A percentile compares a stretch with the other conserved stretches of the same genome.
These are phyloP conservation scores for Ustilago shanxiensis DNA, from an alignment of 1,284 basidiomycete species.

Conservation along the genomic window DNA sequence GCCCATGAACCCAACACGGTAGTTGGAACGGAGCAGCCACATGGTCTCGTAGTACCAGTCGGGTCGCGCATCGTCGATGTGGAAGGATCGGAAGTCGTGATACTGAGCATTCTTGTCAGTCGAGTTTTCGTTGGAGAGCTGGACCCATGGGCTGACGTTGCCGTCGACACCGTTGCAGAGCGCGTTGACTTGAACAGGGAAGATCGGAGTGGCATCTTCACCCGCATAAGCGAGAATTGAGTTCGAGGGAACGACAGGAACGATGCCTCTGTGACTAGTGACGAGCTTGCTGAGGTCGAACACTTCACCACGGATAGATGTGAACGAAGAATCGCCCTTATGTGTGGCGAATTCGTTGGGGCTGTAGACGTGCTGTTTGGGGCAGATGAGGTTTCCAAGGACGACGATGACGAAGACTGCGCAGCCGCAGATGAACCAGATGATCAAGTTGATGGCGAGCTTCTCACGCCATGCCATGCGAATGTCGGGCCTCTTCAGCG, in stretches of 20 bases:
- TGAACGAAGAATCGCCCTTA: slow-evolving; percentile 80
- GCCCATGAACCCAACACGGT: slow-evolving; percentile 89
- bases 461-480: slow-evolving; percentile 98
- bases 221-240: slow-evolving; percentile 87
- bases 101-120: slow-evolving; percentile 82
- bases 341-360: slow-evolving; percentile 81
- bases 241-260: slow-evolving; percentile 82
- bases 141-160: slow-evolving; percentile 85
- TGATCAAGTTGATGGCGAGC: slow-evolving; percentile 88
- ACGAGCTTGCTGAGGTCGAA: slow-evolving; percentile 77
- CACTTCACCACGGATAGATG: slow-evolving; percentile 90
- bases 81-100: slow-evolving; percentile 86
- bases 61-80: slow-evolving; percentile 86
- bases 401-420: slow-evolving; percentile 93
- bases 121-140: slow-evolving; percentile 82
- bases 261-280: slow-evolving; percentile 75
- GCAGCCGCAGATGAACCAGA: slow-evolving; percentile 90
- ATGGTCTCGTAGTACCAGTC: slow-evolving; percentile 95
- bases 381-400: slow-evolving; percentile 90
- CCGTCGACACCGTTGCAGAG: slow-evolving; percentile 89
- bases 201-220: slow-evolving; percentile 80
- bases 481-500: slow-evolving; percentile 94
- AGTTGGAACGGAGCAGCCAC: slow-evolving; percentile 82
- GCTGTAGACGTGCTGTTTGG: slow-evolving; percentile 91
- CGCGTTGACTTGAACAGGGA: slow-evolving; percentile 96